Evolutionary conservation across 495 filamentous ascomycete species (phyloP), one percentile per base, ranked within the genome.

Genomic region (Arthonia radiata): DNA sequence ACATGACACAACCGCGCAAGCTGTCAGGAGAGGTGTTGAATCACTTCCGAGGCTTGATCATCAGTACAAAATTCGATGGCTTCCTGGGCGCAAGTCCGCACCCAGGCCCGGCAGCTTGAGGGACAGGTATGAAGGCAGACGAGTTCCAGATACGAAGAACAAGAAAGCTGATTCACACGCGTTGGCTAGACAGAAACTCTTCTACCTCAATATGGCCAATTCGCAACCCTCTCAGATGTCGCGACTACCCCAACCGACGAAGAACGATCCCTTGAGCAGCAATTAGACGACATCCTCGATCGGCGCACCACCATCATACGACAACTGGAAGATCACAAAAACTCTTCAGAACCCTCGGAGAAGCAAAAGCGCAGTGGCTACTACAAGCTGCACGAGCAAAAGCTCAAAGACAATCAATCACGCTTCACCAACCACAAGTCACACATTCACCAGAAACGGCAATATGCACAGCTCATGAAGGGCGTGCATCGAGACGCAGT

Each of bases 191-290:
- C 89, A 21, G 81, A 93, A 46, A 65, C 61, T 31, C 67, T 86
- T 27, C 90, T 97, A 47, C 79, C 92, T 46, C 90, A 71, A 24
- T 97, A 91, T 49, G 81, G 89, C 5, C 79, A 93, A 53, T 92
- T 74, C 57, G 72, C 80, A n/a, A 70, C 73, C 0, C 62, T 71
- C 35, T 49, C 74, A 5, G 74, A 73, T 41, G 71, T 89, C 26
- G 72, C 82, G 17, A 52, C 62, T 11, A 79, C 80, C 40, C 75
- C 86, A 4, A 71, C 73, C 33, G 71, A 82, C 36, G 81, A 93
- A 40, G 83, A 97, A 48, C 56, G 56, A 33, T 56, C 64, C 27
- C 68, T 71, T 11, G 82, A 97, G 46, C 44, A 62, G 8, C 74
- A 79, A 47, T 54, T 97, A 15, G 66, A 82, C 44, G 83, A 90